A percentile compares a stretch with the other conserved stretches of the same genome.
Evolutionary conservation across 345 rosid species (phyloP).

Genomic region (Lenwebbia sp.): DNA sequence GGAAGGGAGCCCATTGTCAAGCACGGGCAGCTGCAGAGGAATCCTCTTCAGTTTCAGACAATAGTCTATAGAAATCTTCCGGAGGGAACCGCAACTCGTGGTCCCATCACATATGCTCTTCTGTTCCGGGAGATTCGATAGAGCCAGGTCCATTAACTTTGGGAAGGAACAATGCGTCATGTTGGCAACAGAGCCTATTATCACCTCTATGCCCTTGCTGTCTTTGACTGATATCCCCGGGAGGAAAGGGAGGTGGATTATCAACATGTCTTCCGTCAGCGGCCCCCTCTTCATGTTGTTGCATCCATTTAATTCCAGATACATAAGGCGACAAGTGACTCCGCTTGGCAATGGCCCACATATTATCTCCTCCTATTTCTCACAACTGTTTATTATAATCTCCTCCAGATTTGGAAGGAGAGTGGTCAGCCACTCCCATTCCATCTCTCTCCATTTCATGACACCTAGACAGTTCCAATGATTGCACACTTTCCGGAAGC

Average conservation of each 20-base stretch:
- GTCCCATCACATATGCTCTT: neutral
- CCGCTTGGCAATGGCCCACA: neutral
- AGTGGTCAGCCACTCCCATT: neutral
- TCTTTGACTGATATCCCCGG: neutral
- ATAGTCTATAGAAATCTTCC: neutral
- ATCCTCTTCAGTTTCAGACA: neutral
- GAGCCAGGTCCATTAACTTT: neutral
- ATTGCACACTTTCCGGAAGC: neutral
- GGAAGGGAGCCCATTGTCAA: neutral
- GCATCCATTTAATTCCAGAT: neutral
- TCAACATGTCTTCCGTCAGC: neutral
- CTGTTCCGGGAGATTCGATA: neutral
- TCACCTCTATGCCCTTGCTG: neutral
- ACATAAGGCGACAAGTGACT: neutral
- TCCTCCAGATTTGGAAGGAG: constrained; percentile 8
- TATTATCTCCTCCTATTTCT: constrained; percentile 6
- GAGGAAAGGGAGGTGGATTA: neutral
- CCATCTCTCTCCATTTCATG: neutral
- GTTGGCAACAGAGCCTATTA: neutral
- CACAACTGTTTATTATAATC: neutral
- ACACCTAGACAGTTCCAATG: neutral
- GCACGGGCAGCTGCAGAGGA: neutral
- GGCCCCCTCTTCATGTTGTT: neutral
- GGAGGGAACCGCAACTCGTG: neutral
- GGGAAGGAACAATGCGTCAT: neutral